Evolutionary conservation across 805 yeast species (phyloP).

Genomic region (Hanseniaspora vineae): DNA sequence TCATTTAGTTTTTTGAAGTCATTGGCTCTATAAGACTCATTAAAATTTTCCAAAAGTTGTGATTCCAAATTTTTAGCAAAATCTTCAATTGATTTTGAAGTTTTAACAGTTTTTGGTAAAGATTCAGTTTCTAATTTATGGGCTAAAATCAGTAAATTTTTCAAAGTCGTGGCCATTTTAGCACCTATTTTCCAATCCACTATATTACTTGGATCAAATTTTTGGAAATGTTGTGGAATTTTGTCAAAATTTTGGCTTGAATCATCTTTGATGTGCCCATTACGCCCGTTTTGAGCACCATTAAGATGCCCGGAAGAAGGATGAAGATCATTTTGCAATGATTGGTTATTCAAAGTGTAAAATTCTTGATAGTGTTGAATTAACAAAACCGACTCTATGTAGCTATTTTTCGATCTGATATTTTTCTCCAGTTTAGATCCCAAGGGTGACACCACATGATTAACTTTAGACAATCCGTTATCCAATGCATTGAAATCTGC

Average conservation of each 20-base stretch:
- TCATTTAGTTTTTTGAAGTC: constrained; percentile 64
- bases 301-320: no score
- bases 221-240: neutral
- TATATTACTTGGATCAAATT: neutral
- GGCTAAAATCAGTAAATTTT: constrained; percentile 52
- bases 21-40: constrained; percentile 56
- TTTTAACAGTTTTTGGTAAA: constrained; percentile 28
- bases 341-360: constrained; percentile 28
- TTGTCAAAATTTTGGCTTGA: neutral
- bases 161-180: constrained; percentile 53
- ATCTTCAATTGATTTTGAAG: constrained; percentile 39
- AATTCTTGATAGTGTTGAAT: constrained; percentile 70
- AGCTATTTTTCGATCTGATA: constrained; percentile 60
- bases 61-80: constrained; percentile 70
- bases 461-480: constrained; percentile 35
- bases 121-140: constrained; percentile 47
- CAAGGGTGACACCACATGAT: constrained; percentile 50
- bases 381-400: constrained; percentile 57
- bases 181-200: constrained; percentile 38
- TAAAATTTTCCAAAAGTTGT: constrained; percentile 54
- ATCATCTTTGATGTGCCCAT: neutral
- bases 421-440: constrained; percentile 56
- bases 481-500: constrained; percentile 39
- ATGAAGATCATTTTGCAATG: no score
- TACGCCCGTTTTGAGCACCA: no score